Percentiles rank a stretch among this genome's conserved stretches.
phyloP scores from a whole-genome alignment of 1,139 yeast species.

The Debaryomycetaceae sp. region DNA sequence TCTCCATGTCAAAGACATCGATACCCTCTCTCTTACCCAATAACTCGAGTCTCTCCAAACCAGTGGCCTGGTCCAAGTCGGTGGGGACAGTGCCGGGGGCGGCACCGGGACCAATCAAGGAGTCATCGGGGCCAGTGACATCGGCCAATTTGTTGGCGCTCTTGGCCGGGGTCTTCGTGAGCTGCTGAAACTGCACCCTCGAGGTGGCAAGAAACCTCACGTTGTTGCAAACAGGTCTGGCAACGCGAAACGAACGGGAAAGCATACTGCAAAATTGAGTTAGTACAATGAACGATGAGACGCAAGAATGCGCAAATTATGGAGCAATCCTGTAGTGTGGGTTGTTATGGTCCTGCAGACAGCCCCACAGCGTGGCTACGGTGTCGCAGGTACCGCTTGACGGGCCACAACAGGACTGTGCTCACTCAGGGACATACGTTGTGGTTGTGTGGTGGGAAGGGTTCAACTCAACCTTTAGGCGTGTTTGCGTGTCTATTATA shows the following conservation, averaged over 20 bases:
- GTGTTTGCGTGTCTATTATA: conserved; percentile 4
- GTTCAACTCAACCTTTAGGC: conserved; percentile 5
- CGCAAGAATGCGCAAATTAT: background rate
- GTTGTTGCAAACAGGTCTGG: conserved; percentile 24
- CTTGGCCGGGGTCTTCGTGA: conserved; percentile 39
- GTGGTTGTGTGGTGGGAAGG: conserved; percentile 3
- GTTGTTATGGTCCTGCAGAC: too few species aligned
- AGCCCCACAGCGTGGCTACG: too few species aligned
- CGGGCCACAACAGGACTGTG: too few species aligned
- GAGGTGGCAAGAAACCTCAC: conserved; percentile 38
- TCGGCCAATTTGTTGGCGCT: conserved; percentile 70
- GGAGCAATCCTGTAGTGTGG: too few species aligned
- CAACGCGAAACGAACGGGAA: conserved; percentile 38
- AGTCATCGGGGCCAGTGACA: conserved; percentile 68
- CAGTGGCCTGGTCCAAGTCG: conserved; percentile 94
- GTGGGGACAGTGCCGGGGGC: conserved; percentile 80
- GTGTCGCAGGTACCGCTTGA: too few species aligned
- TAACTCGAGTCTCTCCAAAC: conserved; percentile 94
- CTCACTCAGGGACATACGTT: too few species aligned
- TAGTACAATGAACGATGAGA: conserved; percentile 15
- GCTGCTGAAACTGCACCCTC: conserved; percentile 27
- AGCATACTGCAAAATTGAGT: conserved; percentile 28
- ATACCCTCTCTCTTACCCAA: conserved; percentile 95
- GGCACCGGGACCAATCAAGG: conserved; percentile 91
- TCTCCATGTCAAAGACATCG: conserved; percentile 89